Evolutionary conservation across 1,284 basidiomycete species (phyloP), one percentile per base, ranked within the genome.

Genomic region (Tremellales sp.): DNA sequence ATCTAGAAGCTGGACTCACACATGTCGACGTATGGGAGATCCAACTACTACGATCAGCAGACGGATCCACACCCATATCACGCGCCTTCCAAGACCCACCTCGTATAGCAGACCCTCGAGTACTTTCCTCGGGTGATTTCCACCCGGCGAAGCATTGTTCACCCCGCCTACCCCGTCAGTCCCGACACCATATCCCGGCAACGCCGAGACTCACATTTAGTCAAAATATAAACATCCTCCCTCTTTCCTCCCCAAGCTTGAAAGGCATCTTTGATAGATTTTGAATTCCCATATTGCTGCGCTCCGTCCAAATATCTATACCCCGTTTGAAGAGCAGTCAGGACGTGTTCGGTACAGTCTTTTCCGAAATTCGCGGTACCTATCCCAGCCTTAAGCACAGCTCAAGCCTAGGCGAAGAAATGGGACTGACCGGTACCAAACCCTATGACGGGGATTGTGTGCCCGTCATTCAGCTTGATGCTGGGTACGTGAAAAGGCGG

Each of bases 11-110:
- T 21, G 1, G 2, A 62, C 63, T 58, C 45, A 68, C 68, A 74
- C 26, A 73, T 49, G 48, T 75, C 86, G 48, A 92, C 86, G 49
- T 87, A 82, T 46, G 83, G 78, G 39, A 83, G 46, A 27, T 78
- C 78, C 4, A 92, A 77, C 68, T 35, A 12, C 26, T 17, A 42
- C 7, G 7, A 22, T 29, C 35, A 51, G 24, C 31, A 24, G 8
- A 13, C 8, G 27, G 17, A 29, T 26, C 11, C 31, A 3, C 6
- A 26, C 29, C 26, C 10, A 3, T 17, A n/a, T 10, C n/a, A n/a
- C n/a, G n/a, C n/a, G n/a, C n/a, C n/a, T n/a, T n/a, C n/a, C n/a
- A 3, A 4, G 27, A 57, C 61, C 39, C 25, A 65, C 63, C 40
- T 70, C 58, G 45, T 66, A 62, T 35, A 75, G 53, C 41, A 67